Conservation (phyloP, 345 rosid genomes). For the Ceriops tagal region DNA sequence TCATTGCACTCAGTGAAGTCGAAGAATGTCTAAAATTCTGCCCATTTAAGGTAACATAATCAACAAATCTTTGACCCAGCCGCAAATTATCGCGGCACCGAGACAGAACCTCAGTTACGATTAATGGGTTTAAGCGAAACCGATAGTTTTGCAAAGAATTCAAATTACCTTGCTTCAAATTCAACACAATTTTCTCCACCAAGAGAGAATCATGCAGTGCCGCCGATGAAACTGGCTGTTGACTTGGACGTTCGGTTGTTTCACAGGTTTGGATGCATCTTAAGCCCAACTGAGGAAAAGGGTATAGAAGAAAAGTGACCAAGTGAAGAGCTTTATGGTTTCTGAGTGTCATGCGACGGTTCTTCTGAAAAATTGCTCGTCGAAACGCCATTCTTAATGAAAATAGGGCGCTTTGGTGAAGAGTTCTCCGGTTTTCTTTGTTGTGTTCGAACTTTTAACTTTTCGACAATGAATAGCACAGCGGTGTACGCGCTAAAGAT, state of each 20-base stretch:
- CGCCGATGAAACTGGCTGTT: slow-evolving; percentile 26
- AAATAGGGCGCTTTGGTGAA: neutral
- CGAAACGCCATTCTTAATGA: slow-evolving; percentile 17
- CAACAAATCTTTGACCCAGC: neutral
- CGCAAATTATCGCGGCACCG: slow-evolving; percentile 1
- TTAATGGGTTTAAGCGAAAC: slow-evolving; percentile 42
- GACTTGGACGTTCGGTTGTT: slow-evolving; percentile 11
- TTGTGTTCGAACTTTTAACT: neutral
- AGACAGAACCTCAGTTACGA: slow-evolving; percentile 40
- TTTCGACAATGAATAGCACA: no score
- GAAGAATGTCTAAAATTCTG: slow-evolving; percentile 54
- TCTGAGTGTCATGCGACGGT: neutral
- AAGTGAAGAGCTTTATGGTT: slow-evolving; percentile 2
- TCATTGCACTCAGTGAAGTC: slow-evolving; percentile 58
- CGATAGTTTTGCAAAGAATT: slow-evolving; percentile 32
- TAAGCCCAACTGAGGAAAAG: slow-evolving; percentile 2
- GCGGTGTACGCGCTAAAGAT: no score
- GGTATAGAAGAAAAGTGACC: slow-evolving; percentile 1
- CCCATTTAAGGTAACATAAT: slow-evolving; percentile 14
- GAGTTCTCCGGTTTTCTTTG: neutral
- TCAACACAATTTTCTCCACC: slow-evolving; percentile 58
- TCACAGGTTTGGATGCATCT: slow-evolving; percentile 23
- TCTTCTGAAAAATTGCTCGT: slow-evolving; percentile 11
- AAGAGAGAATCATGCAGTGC: slow-evolving; percentile 35
- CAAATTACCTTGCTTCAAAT: slow-evolving; percentile 47